Base-by-base conservation (phyloP, 345 rosid species). In the Cardamine resedifolia region DNA sequence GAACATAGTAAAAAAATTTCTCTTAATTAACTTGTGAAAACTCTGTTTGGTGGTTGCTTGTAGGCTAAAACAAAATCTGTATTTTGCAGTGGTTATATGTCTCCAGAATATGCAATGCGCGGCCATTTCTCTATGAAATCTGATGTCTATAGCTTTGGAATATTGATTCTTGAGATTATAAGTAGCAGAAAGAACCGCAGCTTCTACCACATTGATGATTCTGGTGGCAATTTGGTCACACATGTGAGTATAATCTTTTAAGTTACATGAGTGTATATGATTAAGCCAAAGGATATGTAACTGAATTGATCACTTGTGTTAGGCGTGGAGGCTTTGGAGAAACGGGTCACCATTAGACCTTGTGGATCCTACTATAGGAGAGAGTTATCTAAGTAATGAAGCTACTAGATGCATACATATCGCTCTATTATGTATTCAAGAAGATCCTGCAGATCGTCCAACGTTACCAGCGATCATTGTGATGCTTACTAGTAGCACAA, bases 401-500 rank as follows among this genome's bases (percentile, higher is more conserved):
- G 20, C 7, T 48, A 48, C 19, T 2, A 44, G 68, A 61, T 71
- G 68, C 68, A 61, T 71, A 2, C 68, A 71, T 26, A 60, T 71
- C 2, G 68, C 68, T 1, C 31, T 61, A 0, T 39, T 60, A 61
- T 71, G 68, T 26, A 3, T 71, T 26, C 68, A 71, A 61, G 68
- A 71, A 50, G 30, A 71, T 50, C 75, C 31, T 27, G 23, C 7
- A 38, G 52, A 50, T 48, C 75, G 68, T 18, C 75, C 61, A 33
- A 2, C 72, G 33, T 64, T 86, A 81, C 67, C 73, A 3, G 19
- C 51, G 0, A 33, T 79, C 8, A 76, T 81, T 10, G 27, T 82
- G 11, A 72, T 78, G 81, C 83, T 83, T 1, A 78, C 68, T 49
- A 76, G 79, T 45, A 64, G 47, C 63, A 77, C 81, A 18, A 20